Percentiles rank a stretch among this genome's conserved stretches.
These are phyloP conservation scores for Chamaecyparis obtusa DNA, from an alignment of 75 land plant genomes.

Conservation along the genomic window DNA sequence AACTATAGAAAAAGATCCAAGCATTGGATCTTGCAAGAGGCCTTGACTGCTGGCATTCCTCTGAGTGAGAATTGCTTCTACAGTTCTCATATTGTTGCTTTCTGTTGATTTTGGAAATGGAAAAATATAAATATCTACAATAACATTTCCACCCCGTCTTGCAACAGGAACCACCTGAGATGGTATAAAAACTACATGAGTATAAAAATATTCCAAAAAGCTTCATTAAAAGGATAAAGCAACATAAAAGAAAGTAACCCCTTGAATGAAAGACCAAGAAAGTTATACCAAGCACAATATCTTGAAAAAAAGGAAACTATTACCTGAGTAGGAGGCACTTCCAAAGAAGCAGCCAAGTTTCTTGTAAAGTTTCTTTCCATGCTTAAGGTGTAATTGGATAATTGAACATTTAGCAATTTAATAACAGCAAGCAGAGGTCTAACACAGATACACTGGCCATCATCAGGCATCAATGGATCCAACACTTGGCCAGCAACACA, in stretches of 20 bases:
- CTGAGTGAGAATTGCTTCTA: background rate
- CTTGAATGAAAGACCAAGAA: background rate
- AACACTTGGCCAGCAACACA: slow-evolving; percentile 15
- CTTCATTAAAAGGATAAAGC: background rate
- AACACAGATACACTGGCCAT: slow-evolving; percentile 6
- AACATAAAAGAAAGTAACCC: background rate
- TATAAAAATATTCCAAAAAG: background rate
- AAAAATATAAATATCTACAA: slow-evolving; percentile 17
- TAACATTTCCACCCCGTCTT: slow-evolving; percentile 15
- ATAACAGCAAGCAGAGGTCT: slow-evolving; percentile 14
- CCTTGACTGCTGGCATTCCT: slow-evolving; percentile 11
- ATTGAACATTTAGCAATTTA: background rate
- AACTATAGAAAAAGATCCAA: slow-evolving; percentile 11
- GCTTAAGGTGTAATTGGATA: slow-evolving; percentile 13
- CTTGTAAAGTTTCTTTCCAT: slow-evolving; percentile 8
- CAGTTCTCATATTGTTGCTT: background rate
- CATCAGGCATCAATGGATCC: slow-evolving; percentile 10
- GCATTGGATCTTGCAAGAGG: background rate
- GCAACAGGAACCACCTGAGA: slow-evolving; percentile 17
- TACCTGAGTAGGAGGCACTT: slow-evolving; percentile 19
- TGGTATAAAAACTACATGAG: background rate
- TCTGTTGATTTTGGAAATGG: slow-evolving; percentile 6
- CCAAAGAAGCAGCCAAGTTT: slow-evolving; percentile 1
- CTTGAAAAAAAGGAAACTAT: background rate
- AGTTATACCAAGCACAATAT: background rate